Evolutionary conservation across 2,329 filamentous ascomycete species (phyloP), one percentile per base, ranked within the genome.

Genomic region (Stachybotrys chlorohalonatus): DNA sequence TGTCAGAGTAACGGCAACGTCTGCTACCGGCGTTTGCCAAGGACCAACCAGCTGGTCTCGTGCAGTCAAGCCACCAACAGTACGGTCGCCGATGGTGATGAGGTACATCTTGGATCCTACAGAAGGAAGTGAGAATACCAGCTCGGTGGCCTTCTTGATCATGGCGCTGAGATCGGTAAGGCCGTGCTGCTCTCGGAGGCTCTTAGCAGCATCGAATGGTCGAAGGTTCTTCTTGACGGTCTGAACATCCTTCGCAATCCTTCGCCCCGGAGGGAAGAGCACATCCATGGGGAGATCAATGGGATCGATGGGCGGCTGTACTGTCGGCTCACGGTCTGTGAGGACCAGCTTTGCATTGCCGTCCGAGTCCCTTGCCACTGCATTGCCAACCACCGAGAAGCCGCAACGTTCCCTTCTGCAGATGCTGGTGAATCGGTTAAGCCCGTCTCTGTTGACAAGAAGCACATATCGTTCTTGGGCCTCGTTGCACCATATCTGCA

Each of bases 401-500:
- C 89, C 89, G 67, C 93, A 97, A 54, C 92, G 84, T 69, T 99
- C 94, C 67, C 94, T 83, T 58, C 86, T 75, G 68, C 82, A 85
- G 55, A 86, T 86, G 67, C 75, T 83, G 49, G 76, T 75, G 64
- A 86, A 99, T 77, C 72, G 85, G 63, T 93, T 91, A 65, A 97
- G 81, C 53, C 85, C 80, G 17, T 94, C 86, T 52, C 84, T 82
- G 57, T 92, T 90, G 58, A 99, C 84, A 8, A 95, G 85, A 63
- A 99, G 76, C 7, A 99, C 94, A 64, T 99, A 99, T 68, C 94
- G 82, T 72, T 99, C 94, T 68, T 99, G 94, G 0, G 94, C 90
- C 70, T 97, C 93, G 63, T 93, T 95, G 71, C 94, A 96, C 92
- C 93, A 97, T 50, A 99, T 96, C 68, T 97, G 90, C 55, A 99